These are phyloP conservation scores for Triticum timopheevii DNA, from an alignment of 176 grass and related monocot genomes.

Conservation along the genomic window DNA sequence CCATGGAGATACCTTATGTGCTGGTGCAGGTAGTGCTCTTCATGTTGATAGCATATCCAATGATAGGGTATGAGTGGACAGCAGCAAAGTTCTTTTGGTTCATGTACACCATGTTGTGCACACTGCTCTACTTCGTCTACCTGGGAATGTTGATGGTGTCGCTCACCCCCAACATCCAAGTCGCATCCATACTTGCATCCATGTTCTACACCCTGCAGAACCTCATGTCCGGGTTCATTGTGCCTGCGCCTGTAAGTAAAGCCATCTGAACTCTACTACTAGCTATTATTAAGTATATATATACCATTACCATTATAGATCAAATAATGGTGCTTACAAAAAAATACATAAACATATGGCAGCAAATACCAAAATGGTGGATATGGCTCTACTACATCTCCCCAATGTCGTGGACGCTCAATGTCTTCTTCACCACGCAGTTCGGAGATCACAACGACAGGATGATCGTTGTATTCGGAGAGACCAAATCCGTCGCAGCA, in stretches of 20 bases:
- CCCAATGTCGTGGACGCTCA: slow-evolving; percentile 57
- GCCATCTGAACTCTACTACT: not conserved
- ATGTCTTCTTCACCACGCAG: slow-evolving; percentile 67
- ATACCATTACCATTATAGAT: not conserved
- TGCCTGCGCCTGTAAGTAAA: slow-evolving; percentile 61
- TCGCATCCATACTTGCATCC: slow-evolving; percentile 58
- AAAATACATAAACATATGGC: slow-evolving; percentile 3
- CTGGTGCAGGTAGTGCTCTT: slow-evolving; percentile 43
- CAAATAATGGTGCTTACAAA: not conserved
- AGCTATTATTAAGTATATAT: too few species aligned
- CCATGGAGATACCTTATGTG: slow-evolving; percentile 64
- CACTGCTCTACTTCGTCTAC: slow-evolving; percentile 61
- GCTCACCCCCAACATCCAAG: slow-evolving; percentile 52
- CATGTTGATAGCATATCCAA: slow-evolving; percentile 61
- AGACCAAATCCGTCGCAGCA: slow-evolving; percentile 40
- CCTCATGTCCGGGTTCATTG: slow-evolving; percentile 61
- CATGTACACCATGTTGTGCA: slow-evolving; percentile 60
- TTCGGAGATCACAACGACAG: slow-evolving; percentile 44
- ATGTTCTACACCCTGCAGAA: slow-evolving; percentile 55
- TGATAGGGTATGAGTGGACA: slow-evolving; percentile 63
- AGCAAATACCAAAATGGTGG: slow-evolving; percentile 90
- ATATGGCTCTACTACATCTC: slow-evolving; percentile 67
- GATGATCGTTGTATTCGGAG: slow-evolving; percentile 43
- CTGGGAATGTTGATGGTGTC: slow-evolving; percentile 73
- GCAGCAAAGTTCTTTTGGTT: slow-evolving; percentile 61